Evolutionary conservation across 495 filamentous ascomycete species (phyloP), one percentile per base, ranked within the genome.

Genomic region (Penicillium chermesinum): DNA sequence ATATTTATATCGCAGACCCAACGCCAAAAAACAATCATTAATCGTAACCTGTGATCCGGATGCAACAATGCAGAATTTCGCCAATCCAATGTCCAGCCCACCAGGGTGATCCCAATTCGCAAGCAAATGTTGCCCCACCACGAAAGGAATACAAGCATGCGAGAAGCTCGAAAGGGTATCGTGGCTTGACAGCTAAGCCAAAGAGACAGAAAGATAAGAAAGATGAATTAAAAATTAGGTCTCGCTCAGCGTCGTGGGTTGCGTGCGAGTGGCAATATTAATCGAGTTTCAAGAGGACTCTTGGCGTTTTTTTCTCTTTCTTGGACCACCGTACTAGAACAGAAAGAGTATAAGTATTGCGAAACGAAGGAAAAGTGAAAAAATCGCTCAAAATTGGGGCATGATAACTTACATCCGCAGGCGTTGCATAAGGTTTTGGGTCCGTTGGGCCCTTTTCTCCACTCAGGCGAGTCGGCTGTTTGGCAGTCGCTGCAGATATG

Each of bases 351-450:
- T 6, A 42, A 22, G 27, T 47, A 47, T 49, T 35, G 34, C 25
- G 15, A 25, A 22, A 40, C 25, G 10, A 18, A 18, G 30, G 8
- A 12, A 14, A 42, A n/a, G 42, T 25, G 25, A 17, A 36, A 14
- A 55, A 30, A 27, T 21, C 10, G 7, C 4, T 4, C 12, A n/a
- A 14, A n/a, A 5, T 4, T 13, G 12, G 5, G 35, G 35, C 4
- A 7, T 13, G n/a, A 25, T 40, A 48, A 78, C 80, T 69, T 69
- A 69, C 90, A 78, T 49, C 93, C 93, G 69, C 93, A 98, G 17
- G 93, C 93, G 73, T 98, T 98, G 69, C 93, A 98, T 37, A 98
- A 71, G 2, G 91, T 96, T 70, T 98, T 97, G 2, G 93, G 93
- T 6, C 93, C 93, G 44, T 79, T 85, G 0, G 93, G 93, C 0